Conservation (phyloP, 1,284 basidiomycete genomes). For the Quambalaria eucalypti region DNA sequence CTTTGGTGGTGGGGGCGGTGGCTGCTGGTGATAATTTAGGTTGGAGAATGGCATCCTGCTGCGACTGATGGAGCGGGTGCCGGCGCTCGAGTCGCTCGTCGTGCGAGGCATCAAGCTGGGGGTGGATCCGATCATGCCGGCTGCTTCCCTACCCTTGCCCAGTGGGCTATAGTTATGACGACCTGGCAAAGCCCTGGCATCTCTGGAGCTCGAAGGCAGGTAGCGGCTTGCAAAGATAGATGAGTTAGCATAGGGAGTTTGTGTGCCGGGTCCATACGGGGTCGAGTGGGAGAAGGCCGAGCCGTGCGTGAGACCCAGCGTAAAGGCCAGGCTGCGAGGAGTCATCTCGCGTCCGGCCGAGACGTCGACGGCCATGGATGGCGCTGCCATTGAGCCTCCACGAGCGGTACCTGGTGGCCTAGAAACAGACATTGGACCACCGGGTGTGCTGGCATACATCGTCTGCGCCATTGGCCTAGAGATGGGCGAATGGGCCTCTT, state of each 20-base stretch:
- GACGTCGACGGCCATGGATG: not conserved
- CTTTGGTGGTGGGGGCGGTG: not conserved
- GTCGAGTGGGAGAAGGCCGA: not conserved
- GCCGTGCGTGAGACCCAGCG: not conserved
- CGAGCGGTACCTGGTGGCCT: not conserved
- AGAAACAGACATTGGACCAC: not conserved
- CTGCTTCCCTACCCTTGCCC: not conserved
- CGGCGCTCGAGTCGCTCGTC: not conserved
- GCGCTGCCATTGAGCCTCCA: not conserved
- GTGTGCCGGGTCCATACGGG: not conserved
- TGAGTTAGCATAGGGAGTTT: not conserved
- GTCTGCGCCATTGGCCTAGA: not conserved
- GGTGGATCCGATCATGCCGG: not conserved
- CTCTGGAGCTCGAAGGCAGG: constrained; percentile 1
- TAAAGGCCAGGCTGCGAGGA: not conserved
- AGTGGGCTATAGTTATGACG: not conserved
- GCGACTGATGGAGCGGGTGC: not conserved
- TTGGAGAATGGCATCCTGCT: not conserved
- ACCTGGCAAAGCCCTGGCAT: not conserved
- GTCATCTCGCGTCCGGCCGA: not conserved
- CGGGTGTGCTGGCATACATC: not conserved
- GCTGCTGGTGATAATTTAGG: not conserved
- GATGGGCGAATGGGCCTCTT: not conserved
- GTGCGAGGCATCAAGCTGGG: not conserved
- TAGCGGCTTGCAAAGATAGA: not conserved